A percentile compares a stretch with the other conserved stretches of the same genome.
Conservation (phyloP, 73 alveolate genomes). For the Paramecium tetraurelia region DNA sequence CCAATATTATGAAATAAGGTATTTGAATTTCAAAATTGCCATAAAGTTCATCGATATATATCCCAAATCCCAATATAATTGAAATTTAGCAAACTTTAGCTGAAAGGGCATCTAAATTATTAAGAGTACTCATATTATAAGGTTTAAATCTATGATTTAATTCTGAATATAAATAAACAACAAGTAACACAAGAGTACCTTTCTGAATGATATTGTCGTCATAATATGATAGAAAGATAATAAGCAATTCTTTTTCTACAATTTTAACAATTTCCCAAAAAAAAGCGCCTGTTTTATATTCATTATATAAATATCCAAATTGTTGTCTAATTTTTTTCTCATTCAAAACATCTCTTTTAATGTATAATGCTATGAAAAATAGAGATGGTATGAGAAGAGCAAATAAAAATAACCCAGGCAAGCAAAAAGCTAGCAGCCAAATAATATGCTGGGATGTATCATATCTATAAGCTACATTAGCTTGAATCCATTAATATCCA, state of each 20-base stretch:
- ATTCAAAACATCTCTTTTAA: not conserved
- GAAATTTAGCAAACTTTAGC: not conserved
- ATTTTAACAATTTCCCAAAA: constrained; percentile 33
- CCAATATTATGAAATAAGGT: not conserved
- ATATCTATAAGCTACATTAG: not conserved
- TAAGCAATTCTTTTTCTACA: not conserved
- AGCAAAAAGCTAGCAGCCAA: not conserved
- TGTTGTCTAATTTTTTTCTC: not conserved
- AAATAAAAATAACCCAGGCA: not conserved
- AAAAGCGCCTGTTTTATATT: not conserved
- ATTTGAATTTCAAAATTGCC: not conserved
- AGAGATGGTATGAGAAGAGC: not conserved
- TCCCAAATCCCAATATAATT: not conserved
- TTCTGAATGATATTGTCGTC: not conserved
- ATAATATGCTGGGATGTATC: not conserved
- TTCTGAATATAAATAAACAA: not conserved
- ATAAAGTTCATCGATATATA: not conserved
- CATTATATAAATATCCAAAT: constrained; percentile 20
- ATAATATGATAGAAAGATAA: not conserved
- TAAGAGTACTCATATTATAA: not conserved
- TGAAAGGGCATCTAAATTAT: not conserved
- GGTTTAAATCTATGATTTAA: not conserved
- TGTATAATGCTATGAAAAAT: not conserved
- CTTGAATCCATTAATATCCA: not conserved
- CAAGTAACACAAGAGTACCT: not conserved